A percentile compares a stretch with the other conserved stretches of the same genome.
These are phyloP conservation scores for Paramecium tetraurelia DNA, from an alignment of 73 alveolate genomes.

Conservation along the genomic window DNA sequence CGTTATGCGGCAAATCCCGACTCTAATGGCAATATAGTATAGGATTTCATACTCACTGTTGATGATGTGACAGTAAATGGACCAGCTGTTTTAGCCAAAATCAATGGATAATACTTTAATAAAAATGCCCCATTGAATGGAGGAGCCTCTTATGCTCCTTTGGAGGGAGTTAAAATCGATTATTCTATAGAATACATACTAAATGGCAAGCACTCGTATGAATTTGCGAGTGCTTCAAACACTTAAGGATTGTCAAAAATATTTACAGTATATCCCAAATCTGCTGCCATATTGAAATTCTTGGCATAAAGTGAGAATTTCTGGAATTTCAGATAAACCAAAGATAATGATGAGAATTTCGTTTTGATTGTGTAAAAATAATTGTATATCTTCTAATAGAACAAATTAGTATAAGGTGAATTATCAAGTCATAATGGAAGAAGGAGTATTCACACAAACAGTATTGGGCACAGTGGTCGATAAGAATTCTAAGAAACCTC, in stretches of 20 bases:
- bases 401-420: not conserved
- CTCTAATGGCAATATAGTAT: not conserved
- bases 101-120: not conserved
- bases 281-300: not conserved
- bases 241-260: not conserved
- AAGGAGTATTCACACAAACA: not conserved
- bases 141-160: not conserved
- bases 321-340: not conserved
- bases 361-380: not conserved
- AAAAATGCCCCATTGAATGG: not conserved
- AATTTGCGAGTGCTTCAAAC: not conserved
- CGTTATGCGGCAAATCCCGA: not conserved
- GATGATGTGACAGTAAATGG: conserved; percentile 22
- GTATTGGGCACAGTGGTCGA: not conserved
- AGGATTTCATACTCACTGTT: not conserved
- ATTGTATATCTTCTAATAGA: not conserved
- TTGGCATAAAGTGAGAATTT: not conserved
- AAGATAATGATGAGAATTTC: not conserved
- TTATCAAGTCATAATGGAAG: not conserved
- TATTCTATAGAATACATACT: not conserved
- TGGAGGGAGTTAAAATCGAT: not conserved
- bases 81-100: not conserved
- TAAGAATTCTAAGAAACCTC: not conserved
- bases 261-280: not conserved
- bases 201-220: not conserved